Base-by-base conservation (phyloP, 371 early-diverging fungal genomes). In the Zopfochytrium polystomum region DNA sequence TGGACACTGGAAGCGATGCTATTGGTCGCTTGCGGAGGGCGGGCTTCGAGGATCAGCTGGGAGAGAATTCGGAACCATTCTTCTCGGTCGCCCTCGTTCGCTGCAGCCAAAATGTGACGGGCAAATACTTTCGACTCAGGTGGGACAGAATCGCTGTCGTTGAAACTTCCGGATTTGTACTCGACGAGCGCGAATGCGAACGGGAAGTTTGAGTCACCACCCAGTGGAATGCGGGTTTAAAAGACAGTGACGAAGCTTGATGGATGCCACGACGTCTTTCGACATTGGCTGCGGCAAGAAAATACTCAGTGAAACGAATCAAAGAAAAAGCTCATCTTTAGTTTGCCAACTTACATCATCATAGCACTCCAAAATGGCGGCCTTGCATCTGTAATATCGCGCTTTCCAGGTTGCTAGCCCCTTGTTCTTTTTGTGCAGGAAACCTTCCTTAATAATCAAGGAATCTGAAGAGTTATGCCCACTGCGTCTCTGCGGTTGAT, bases 381-480 rank as follows among this genome's bases (percentile, higher is more conserved):
- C 76, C 51, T 79, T 79, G 42, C 86, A 72, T 26, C 78, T 71
- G 74, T 88, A 92, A 72, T 84, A 91, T 62, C 90, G 79, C 26
- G 84, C 76, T 69, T 92, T 92, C 87, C 87, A 89, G 1, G 87
- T 87, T 29, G 90, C 91, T 80, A 88, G 88, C 66, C 85, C 87
- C 69, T 88, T 90, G 33, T 90, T 89, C 65, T 82, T 84, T 72
- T 92, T 92, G 34, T 84, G 80, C 52, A 91, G 69, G 58, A 87
- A 87, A 0, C 93, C 93, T 71, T 90, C 90, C 62, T 87, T 90
- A 63, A 77, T 11, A 11, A 18, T 38, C 11, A 7, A 7, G 18
- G 11, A 11, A 18, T 7, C 11, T 38, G 7, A 11, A 18, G 7
- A 11, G 11, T 11, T 7, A 18, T 18, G 7, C 38, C 11, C 18